Percentiles rank a stretch among this genome's conserved stretches.
Evolutionary conservation across 345 rosid genomes (phyloP).

Genomic region (Citrus hindsii): DNA sequence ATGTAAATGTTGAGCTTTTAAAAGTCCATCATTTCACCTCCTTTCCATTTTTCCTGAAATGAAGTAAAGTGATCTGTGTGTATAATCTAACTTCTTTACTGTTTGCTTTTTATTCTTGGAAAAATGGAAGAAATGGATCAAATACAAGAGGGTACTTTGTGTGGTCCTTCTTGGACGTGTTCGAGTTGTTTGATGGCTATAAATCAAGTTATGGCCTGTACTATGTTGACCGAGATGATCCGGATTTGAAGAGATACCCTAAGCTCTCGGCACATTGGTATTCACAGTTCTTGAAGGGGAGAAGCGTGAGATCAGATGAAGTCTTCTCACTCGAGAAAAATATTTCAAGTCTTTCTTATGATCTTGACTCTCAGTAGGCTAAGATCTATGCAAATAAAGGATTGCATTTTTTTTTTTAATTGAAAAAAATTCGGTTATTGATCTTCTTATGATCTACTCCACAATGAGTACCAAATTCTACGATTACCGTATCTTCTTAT

Average conservation of each 20-base stretch:
- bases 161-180: slow-evolving; percentile 47
- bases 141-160: slow-evolving; percentile 46
- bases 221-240: slow-evolving; percentile 48
- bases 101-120: background rate
- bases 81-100: background rate
- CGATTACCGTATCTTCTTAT: too few relatives aligned
- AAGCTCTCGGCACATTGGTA: slow-evolving; percentile 54
- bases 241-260: slow-evolving; percentile 35
- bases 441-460: background rate
- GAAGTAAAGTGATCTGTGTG: background rate
- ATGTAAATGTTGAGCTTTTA: background rate
- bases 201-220: slow-evolving; percentile 29
- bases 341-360: background rate
- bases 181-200: slow-evolving; percentile 38
- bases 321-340: background rate
- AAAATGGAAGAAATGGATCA: slow-evolving; percentile 40
- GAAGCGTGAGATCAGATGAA: background rate
- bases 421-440: too few relatives aligned
- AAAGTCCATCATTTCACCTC: background rate
- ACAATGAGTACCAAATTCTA: background rate
- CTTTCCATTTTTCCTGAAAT: too few relatives aligned
- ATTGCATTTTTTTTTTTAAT: background rate
- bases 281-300: slow-evolving; percentile 43
- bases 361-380: background rate
- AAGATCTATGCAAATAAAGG: background rate